Base-by-base conservation (phyloP, 2,329 filamentous ascomycete species). In the Nakataea oryzae region DNA sequence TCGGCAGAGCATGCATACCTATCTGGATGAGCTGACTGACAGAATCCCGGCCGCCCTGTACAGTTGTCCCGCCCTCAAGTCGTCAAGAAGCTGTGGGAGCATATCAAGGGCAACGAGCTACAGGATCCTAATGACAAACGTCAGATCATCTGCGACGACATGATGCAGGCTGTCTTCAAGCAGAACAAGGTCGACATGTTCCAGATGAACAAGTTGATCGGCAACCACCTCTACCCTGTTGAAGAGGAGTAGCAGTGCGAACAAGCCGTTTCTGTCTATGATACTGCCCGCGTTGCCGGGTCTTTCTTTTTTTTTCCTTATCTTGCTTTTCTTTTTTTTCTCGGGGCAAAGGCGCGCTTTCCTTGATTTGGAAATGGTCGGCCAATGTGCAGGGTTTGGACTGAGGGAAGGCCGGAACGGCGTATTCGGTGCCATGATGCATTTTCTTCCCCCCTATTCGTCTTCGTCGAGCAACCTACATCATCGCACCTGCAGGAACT, bases 151-250 rank as follows among this genome's bases (percentile, higher is more conserved):
- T 99, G 95, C 76, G 95, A 99, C 74, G 91, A 96, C 28, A 86
- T 86, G 68, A 89, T 99, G 88, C 87, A 90, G 64, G 89, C 89
- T 8, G 89, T 99, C 9, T 99, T 99, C 79, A 96, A 96, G 74
- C 84, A 89, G 70, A 86, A 92, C 70, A 90, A 85, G 70, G 89
- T 99, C 59, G 91, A 97, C 75, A 99, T 99, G 95, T 99, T 99
- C 75, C 93, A 91, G 68, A 97, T 99, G 93, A 97, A 96, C 80
- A 97, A 97, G 79, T 85, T 96, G 21, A 85, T 97, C 13, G 91
- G 90, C 65, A 87, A 89, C 72, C 93, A 97, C 70, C 80, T 97
- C 54, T 97, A 96, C 71, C 90, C 89, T 2, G 82, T 90, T 58
- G 91, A 93, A 61, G 91, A 95, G 73, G 86, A 67, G 55, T 64